Evolutionary conservation across 495 filamentous ascomycete genomes (phyloP).

Genomic region (Aspergillus funiculosus): DNA sequence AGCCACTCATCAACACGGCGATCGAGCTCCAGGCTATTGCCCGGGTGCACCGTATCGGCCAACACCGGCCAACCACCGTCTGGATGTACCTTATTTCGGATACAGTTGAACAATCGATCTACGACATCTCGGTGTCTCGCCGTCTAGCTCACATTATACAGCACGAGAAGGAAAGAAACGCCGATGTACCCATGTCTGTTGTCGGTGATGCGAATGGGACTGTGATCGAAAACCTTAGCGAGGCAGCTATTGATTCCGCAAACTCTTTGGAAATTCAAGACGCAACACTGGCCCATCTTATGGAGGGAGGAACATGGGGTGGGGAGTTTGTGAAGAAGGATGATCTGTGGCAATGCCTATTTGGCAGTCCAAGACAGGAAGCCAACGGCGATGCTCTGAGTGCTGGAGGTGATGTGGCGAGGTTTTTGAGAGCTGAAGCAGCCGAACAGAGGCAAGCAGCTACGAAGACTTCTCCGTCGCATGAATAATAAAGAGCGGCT

Average conservation of each 20-base stretch:
- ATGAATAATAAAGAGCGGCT: background rate
- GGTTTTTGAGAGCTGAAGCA: conserved; percentile 44
- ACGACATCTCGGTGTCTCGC: conserved; percentile 72
- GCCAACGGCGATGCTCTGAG: conserved; percentile 16
- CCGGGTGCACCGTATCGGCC: conserved; percentile 89
- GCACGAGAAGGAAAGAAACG: conserved; percentile 28
- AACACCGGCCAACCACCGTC: conserved; percentile 79
- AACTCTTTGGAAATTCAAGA: conserved; percentile 78
- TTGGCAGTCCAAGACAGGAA: conserved; percentile 46
- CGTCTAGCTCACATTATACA: conserved; percentile 69
- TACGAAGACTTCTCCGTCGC: background rate
- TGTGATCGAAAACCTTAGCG: conserved; percentile 34
- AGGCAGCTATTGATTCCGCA: conserved; percentile 65
- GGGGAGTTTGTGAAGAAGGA: conserved; percentile 75
- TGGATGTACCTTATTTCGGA: conserved; percentile 89
- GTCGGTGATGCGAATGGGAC: conserved; percentile 22
- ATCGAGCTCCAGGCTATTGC: conserved; percentile 92
- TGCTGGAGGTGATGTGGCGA: conserved; percentile 37
- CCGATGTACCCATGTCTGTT: conserved; percentile 15
- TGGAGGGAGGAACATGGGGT: conserved; percentile 62
- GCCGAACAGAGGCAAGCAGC: conserved; percentile 33
- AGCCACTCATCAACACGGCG: conserved; percentile 86
- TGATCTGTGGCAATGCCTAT: conserved; percentile 88
- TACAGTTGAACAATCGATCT: conserved; percentile 86
- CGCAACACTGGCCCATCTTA: conserved; percentile 57